Evolutionary conservation across 768 basidiomycete species (phyloP).

Genomic region (Coprinopsis strossmayeri): DNA sequence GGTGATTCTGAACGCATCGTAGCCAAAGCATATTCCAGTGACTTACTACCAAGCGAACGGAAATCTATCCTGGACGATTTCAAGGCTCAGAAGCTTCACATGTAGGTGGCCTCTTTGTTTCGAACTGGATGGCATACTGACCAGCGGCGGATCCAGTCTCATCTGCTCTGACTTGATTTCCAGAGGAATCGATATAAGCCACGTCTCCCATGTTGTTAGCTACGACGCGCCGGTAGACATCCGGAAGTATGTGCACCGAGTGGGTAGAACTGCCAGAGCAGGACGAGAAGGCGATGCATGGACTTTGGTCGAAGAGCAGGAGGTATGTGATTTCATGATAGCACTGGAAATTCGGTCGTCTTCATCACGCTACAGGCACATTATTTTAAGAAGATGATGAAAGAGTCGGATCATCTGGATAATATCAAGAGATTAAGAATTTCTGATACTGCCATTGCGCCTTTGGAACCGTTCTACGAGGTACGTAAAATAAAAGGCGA

Average conservation of each 20-base stretch:
- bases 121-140: not conserved
- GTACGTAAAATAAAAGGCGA: conserved; percentile 29
- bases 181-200: conserved; percentile 90
- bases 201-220: conserved; percentile 88
- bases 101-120: conserved; percentile 43
- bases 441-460: conserved; percentile 50
- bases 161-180: conserved; percentile 97
- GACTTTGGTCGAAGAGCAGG: conserved; percentile 94
- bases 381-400: conserved; percentile 82
- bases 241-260: conserved; percentile 96
- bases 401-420: conserved; percentile 60
- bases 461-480: conserved; percentile 59
- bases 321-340: conserved; percentile 35
- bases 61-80: conserved; percentile 76
- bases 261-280: conserved; percentile 92
- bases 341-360: not conserved
- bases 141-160: conserved; percentile 45
- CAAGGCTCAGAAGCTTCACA: conserved; percentile 70
- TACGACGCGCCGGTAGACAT: conserved; percentile 98
- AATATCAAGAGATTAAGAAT: conserved; percentile 66
- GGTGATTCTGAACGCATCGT: conserved; percentile 25
- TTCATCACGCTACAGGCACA: conserved; percentile 48
- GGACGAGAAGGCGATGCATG: conserved; percentile 86
- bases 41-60: conserved; percentile 67
- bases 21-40: conserved; percentile 80